Evolutionary conservation across 75 land plant species (phyloP).

Genomic region (Selaginella tamariscina): DNA sequence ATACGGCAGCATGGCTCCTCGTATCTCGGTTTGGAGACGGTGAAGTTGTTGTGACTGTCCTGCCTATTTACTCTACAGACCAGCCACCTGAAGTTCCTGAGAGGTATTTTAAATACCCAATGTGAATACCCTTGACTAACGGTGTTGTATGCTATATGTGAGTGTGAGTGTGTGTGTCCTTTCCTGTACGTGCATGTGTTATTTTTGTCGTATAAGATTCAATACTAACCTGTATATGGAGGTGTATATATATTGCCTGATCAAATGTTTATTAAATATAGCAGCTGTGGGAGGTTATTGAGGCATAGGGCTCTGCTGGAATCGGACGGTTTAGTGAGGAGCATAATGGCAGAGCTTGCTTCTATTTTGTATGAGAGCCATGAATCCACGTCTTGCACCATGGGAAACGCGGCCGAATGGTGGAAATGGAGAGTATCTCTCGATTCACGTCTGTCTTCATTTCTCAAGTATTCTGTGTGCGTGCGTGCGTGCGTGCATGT

Average conservation of each 20-base stretch:
- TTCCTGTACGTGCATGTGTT: too few relatives aligned
- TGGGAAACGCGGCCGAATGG: constrained; percentile 41
- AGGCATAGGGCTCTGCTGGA: neutral
- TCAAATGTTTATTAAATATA: too few relatives aligned
- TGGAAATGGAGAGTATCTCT: constrained; percentile 61
- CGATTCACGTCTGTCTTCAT: constrained; percentile 41
- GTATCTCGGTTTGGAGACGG: constrained; percentile 39
- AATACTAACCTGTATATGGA: too few relatives aligned
- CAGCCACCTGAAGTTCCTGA: neutral
- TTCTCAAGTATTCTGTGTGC: constrained; percentile 46
- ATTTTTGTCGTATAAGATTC: too few relatives aligned
- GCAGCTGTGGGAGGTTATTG: too few relatives aligned
- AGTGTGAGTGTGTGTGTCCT: too few relatives aligned
- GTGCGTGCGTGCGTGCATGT: too few relatives aligned
- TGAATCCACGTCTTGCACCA: constrained; percentile 36
- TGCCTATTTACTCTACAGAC: constrained; percentile 31
- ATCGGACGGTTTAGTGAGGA: neutral
- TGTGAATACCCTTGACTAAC: too few relatives aligned
- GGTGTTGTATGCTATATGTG: too few relatives aligned
- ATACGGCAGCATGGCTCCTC: constrained; percentile 50
- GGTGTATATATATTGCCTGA: too few relatives aligned
- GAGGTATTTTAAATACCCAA: too few relatives aligned
- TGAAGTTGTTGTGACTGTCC: constrained; percentile 36
- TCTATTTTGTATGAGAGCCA: constrained; percentile 54
- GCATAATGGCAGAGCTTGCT: constrained; percentile 23